Conservation (phyloP, 1,284 basidiomycete species). For the Cutaneotrichosporon sp. region DNA sequence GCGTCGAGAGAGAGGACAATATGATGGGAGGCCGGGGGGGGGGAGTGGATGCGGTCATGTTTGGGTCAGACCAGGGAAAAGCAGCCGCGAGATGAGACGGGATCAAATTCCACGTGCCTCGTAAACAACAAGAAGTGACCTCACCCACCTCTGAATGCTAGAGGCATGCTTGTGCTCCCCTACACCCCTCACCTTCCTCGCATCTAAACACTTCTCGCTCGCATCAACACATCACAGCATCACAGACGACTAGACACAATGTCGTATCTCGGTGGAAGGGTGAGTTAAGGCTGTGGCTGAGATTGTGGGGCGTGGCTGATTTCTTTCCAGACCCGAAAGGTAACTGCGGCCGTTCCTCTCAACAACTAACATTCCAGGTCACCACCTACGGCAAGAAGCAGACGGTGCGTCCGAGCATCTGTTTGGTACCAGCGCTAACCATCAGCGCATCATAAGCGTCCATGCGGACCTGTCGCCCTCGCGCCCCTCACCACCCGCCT, state of each 20-base stretch:
- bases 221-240: no score
- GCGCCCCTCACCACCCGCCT: constrained; percentile 2
- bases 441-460: constrained; percentile 43
- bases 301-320: constrained; percentile 34
- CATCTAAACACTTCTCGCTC: not conserved
- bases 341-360: constrained; percentile 10
- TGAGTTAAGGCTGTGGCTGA: constrained; percentile 23
- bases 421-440: not conserved
- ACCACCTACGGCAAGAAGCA: constrained; percentile 49
- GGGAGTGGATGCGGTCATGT: not conserved
- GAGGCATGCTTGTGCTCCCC: not conserved
- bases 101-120: constrained; percentile 15
- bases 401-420: constrained; percentile 31
- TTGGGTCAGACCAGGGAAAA: not conserved
- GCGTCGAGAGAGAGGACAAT: not conserved
- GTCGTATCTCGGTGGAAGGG: constrained; percentile 34
- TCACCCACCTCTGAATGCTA: no score
- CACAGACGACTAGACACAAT: constrained; percentile 15
- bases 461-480: constrained; percentile 33
- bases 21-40: not conserved
- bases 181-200: not conserved
- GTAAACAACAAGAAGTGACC: no score
- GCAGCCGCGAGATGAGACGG: constrained; percentile 10
- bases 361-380: constrained; percentile 34
- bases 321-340: constrained; percentile 48